Evolutionary conservation across 2,329 filamentous ascomycete genomes (phyloP).

Genomic region (Pseudogymnoascus sp.): DNA sequence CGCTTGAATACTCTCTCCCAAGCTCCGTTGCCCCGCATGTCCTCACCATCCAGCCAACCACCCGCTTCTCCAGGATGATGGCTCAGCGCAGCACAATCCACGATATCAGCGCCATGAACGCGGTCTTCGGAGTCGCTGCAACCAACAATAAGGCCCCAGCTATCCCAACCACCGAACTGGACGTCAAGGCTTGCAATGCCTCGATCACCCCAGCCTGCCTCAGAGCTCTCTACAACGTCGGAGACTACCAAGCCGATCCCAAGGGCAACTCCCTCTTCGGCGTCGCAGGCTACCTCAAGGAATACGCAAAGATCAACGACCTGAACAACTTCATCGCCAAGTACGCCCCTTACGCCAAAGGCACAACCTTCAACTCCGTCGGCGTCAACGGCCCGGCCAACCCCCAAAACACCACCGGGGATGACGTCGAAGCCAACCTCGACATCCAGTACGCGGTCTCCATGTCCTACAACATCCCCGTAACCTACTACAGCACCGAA

Average conservation of each 20-base stretch:
- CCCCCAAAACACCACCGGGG: constrained; percentile 40
- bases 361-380: constrained; percentile 31
- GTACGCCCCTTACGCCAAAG: constrained; percentile 37
- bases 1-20: constrained; percentile 33
- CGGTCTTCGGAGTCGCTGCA: constrained; percentile 9
- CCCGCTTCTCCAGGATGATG: constrained; percentile 26
- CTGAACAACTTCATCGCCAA: constrained; percentile 35
- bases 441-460: constrained; percentile 47
- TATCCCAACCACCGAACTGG: constrained; percentile 11
- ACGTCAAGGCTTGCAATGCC: constrained; percentile 23
- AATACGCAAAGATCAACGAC: constrained; percentile 27
- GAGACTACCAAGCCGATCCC: constrained; percentile 41
- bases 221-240: constrained; percentile 26
- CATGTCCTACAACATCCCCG: constrained; percentile 42
- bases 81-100: not conserved
- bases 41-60: constrained; percentile 34
- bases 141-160: not conserved
- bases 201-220: constrained; percentile 29
- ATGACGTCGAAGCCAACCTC: constrained; percentile 40
- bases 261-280: constrained; percentile 55
- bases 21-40: constrained; percentile 28
- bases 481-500: constrained; percentile 47
- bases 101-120: not conserved
- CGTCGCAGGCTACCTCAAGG: constrained; percentile 40
- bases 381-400: constrained; percentile 32